A percentile compares a stretch with the other conserved stretches of the same genome.
phyloP scores from a whole-genome alignment of 768 basidiomycete species.

The Lactifluus echinatus region DNA sequence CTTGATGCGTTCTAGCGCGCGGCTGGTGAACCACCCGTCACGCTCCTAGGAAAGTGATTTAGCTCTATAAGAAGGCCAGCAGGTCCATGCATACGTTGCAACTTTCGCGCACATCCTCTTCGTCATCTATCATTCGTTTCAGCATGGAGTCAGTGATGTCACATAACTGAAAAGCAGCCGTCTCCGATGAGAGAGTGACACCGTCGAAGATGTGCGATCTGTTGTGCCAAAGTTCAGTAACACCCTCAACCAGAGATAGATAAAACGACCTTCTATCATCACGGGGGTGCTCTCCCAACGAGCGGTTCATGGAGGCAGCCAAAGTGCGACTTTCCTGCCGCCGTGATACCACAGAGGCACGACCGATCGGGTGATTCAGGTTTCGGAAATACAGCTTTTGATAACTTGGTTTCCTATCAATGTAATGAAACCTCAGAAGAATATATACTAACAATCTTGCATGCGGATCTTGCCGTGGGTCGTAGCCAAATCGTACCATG shows the following conservation, averaged over 20 bases:
- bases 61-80: background rate
- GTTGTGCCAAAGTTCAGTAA: background rate
- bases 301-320: conserved; percentile 26
- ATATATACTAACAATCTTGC: conserved; percentile 60
- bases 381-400: conserved; percentile 90
- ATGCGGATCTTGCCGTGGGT: conserved; percentile 66
- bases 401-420: conserved; percentile 41
- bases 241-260: background rate
- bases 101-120: conserved; percentile 54
- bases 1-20: conserved; percentile 77
- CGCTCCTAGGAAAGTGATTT: conserved; percentile 43
- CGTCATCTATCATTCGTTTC: conserved; percentile 68
- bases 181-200: conserved; percentile 64
- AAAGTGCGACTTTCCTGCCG: conserved; percentile 44
- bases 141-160: conserved; percentile 87
- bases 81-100: conserved; percentile 58
- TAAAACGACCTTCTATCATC: conserved; percentile 21
- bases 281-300: conserved; percentile 28
- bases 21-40: conserved; percentile 82
- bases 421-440: background rate
- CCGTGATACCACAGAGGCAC: conserved; percentile 67
- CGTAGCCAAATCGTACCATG: conserved; percentile 78
- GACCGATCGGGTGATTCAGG: conserved; percentile 68
- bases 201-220: conserved; percentile 88
- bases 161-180: conserved; percentile 89